Evolutionary conservation across 805 yeast species (phyloP).

Genomic region (Saccharomycopsis capsularis): DNA sequence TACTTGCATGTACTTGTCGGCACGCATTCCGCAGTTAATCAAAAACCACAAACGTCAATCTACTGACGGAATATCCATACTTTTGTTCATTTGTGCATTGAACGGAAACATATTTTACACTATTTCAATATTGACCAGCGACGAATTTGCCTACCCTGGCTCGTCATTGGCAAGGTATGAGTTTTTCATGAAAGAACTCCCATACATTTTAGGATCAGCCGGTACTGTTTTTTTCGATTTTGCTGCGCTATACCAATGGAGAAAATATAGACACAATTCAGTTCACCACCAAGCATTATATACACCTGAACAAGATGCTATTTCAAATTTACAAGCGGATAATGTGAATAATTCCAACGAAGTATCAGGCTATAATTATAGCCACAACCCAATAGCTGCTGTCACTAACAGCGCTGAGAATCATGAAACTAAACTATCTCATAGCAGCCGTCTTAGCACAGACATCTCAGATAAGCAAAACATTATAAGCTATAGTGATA

Average conservation of each 20-base stretch:
- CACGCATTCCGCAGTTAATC: conserved; percentile 78
- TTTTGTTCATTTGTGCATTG: conserved; percentile 73
- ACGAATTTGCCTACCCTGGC: conserved; percentile 39
- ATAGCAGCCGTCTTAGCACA: too few species aligned
- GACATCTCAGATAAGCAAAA: too few species aligned
- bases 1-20: conserved; percentile 63
- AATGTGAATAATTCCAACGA: too few species aligned
- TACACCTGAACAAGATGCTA: too few species aligned
- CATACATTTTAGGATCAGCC: conserved; percentile 77
- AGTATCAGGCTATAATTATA: too few species aligned
- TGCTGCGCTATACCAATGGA: conserved; percentile 54
- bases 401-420: background rate
- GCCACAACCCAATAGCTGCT: too few species aligned
- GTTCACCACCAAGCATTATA: too few species aligned
- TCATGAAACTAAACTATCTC: too few species aligned
- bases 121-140: conserved; percentile 60
- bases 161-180: conserved; percentile 16
- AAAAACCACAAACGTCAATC: conserved; percentile 76
- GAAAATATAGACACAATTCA: conserved; percentile 7
- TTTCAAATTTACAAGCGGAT: too few species aligned
- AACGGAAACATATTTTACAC: conserved; percentile 75
- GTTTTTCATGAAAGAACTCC: conserved; percentile 64
- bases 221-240: conserved; percentile 81
- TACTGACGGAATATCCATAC: conserved; percentile 79
- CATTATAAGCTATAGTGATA: too few species aligned